Evolutionary conservation across 176 grass and related monocot species (phyloP).

Genomic region (Dendrocalamus sinicus): DNA sequence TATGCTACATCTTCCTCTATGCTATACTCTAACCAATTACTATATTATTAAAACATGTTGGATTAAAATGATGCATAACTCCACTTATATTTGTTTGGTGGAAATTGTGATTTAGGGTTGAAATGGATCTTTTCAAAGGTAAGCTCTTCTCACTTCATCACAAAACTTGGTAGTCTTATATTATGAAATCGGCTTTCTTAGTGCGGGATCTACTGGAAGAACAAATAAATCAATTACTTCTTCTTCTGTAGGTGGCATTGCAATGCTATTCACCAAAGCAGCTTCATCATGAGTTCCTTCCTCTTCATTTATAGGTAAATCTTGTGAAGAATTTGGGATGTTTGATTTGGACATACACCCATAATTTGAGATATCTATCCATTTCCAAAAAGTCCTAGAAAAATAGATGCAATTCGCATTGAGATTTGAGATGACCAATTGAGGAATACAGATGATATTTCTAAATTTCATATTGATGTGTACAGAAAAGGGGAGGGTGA

Average conservation of each 20-base stretch:
- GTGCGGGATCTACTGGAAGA: not conserved
- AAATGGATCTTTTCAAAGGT: not conserved
- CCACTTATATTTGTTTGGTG: not conserved
- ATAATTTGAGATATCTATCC: not conserved
- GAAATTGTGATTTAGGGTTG: not conserved
- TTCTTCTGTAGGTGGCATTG: not conserved
- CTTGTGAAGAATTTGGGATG: not conserved
- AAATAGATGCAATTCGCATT: too few relatives aligned
- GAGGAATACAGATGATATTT: too few relatives aligned
- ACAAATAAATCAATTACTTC: not conserved
- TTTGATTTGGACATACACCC: not conserved
- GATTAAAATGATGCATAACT: not conserved
- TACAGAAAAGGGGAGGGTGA: too few relatives aligned
- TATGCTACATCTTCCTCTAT: not conserved
- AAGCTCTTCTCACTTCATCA: not conserved
- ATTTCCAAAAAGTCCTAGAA: not conserved
- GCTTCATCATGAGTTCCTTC: too few relatives aligned
- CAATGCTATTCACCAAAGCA: not conserved
- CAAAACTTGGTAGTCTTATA: not conserved
- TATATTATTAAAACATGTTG: not conserved
- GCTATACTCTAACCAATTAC: not conserved
- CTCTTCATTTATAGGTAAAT: not conserved
- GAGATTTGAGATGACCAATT: too few relatives aligned
- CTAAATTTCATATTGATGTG: too few relatives aligned
- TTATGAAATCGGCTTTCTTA: not conserved